Percentiles rank a stretch among this genome's conserved stretches.
Evolutionary conservation across 257 asterid species (phyloP).

Genomic region (Solanum phureja): DNA sequence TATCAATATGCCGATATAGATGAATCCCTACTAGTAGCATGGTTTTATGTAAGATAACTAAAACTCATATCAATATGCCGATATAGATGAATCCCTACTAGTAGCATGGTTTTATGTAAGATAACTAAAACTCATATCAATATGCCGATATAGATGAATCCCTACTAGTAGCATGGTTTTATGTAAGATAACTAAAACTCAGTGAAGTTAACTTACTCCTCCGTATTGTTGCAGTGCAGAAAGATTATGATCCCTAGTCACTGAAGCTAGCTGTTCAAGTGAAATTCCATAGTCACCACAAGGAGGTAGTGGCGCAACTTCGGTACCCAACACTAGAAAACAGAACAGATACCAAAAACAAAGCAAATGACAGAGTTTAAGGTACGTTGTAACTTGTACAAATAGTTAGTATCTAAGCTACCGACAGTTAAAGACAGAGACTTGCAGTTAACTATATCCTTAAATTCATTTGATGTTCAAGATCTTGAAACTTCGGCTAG

Average conservation of each 20-base stretch:
- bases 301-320: constrained; percentile 49
- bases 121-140: not conserved
- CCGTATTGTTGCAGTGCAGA: constrained; percentile 69
- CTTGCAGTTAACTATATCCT: not conserved
- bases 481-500: not conserved
- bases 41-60: not conserved
- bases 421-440: not conserved
- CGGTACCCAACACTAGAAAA: constrained; percentile 54
- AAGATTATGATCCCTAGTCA: constrained; percentile 60
- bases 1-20: not conserved
- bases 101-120: not conserved
- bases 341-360: constrained; percentile 9
- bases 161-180: not conserved
- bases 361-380: not conserved
- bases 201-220: constrained; percentile 50
- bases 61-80: not conserved
- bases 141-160: not conserved
- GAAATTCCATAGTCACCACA: constrained; percentile 58
- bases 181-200: not conserved
- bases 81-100: not conserved
- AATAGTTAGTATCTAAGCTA: not conserved
- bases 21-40: not conserved
- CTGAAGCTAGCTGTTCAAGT: constrained; percentile 64
- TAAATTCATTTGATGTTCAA: not conserved
- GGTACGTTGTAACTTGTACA: not conserved